These are phyloP conservation scores for Candida glaebosa DNA, from an alignment of 805 yeast genomes.

Conservation along the genomic window DNA sequence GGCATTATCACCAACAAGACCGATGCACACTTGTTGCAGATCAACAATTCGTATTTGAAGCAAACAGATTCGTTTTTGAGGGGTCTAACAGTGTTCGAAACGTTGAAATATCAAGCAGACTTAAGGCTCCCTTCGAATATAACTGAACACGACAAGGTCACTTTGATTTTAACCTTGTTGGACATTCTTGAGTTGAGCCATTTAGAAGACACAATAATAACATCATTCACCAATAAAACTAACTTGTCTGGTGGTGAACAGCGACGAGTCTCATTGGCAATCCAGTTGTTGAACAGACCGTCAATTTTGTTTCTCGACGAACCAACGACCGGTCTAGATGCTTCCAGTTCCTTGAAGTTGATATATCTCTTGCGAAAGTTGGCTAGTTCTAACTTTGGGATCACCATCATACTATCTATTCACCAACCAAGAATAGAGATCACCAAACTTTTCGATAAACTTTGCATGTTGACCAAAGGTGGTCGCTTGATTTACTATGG, in stretches of 20 bases:
- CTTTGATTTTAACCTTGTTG: conserved; percentile 58
- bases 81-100: conserved; percentile 68
- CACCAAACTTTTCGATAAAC: conserved; percentile 59
- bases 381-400: conserved; percentile 49
- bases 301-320: conserved; percentile 77
- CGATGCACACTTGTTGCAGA: conserved; percentile 19
- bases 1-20: conserved; percentile 39
- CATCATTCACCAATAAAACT: conserved; percentile 26
- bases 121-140: conserved; percentile 54
- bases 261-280: conserved; percentile 71
- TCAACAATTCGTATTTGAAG: conserved; percentile 58
- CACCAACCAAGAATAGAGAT: conserved; percentile 87
- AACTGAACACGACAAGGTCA: conserved; percentile 38
- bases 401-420: conserved; percentile 71
- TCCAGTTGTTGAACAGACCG: conserved; percentile 74
- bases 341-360: conserved; percentile 67
- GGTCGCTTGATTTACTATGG: conserved; percentile 51
- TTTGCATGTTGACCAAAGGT: conserved; percentile 60
- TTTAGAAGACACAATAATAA: conserved; percentile 52
- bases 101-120: conserved; percentile 67
- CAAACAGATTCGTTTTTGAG: conserved; percentile 76
- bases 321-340: conserved; percentile 85
- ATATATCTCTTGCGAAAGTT: conserved; percentile 56
- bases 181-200: conserved; percentile 63
- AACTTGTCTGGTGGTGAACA: conserved; percentile 89